These are phyloP conservation scores for Saccharomyces hybrid DNA, from an alignment of 1,139 yeast genomes.

Conservation along the genomic window DNA sequence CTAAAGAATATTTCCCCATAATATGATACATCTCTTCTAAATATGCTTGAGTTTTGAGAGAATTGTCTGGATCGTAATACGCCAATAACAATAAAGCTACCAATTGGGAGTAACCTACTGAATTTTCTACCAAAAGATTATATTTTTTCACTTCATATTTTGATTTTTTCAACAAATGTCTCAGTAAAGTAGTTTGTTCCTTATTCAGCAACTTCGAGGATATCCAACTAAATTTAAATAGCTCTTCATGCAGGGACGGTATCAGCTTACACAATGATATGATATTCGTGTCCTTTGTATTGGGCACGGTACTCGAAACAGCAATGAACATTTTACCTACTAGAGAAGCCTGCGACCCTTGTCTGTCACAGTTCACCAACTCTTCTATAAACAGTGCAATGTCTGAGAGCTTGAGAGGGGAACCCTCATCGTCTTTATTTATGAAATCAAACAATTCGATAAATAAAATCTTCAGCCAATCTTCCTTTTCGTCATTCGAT, in stretches of 20 bases:
- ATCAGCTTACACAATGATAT: slow-evolving; percentile 10
- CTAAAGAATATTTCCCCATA: slow-evolving; percentile 73
- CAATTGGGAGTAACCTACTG: slow-evolving; percentile 73
- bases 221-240: slow-evolving; percentile 23
- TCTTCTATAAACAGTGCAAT: slow-evolving; percentile 12
- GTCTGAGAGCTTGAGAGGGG: slow-evolving; percentile 8
- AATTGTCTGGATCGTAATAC: slow-evolving; percentile 37
- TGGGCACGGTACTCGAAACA: slow-evolving; percentile 10
- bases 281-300: slow-evolving; percentile 9
- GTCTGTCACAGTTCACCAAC: slow-evolving; percentile 3
- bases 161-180: slow-evolving; percentile 22
- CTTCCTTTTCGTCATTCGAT: slow-evolving; percentile 11
- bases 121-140: slow-evolving; percentile 68
- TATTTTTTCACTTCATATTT: slow-evolving; percentile 64
- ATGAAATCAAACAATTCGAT: slow-evolving; percentile 15
- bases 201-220: slow-evolving; percentile 18
- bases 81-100: slow-evolving; percentile 45
- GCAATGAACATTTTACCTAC: slow-evolving; percentile 20
- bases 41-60: slow-evolving; percentile 40
- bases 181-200: slow-evolving; percentile 16
- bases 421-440: slow-evolving; percentile 4
- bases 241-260: slow-evolving; percentile 14
- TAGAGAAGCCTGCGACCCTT: slow-evolving; percentile 6
- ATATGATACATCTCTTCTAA: slow-evolving; percentile 46
- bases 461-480: slow-evolving; percentile 18